Conservation (phyloP, 257 asterid genomes). For the Leonotis leonurus region DNA sequence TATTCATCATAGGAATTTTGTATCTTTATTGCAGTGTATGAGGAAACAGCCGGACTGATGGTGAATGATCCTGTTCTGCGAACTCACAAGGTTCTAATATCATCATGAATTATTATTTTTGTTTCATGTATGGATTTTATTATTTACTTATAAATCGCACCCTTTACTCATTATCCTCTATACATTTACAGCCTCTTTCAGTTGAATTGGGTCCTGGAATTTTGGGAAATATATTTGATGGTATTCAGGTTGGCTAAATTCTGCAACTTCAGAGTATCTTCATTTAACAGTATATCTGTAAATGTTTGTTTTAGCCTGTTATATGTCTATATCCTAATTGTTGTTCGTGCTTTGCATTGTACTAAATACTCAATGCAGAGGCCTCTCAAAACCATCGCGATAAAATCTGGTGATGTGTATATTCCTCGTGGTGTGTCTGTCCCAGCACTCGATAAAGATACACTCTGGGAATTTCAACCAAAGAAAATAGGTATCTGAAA, state of each 20-base stretch:
- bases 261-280: no score
- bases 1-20: conserved; percentile 7
- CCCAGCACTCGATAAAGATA: conserved; percentile 94
- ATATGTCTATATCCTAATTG: no score
- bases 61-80: conserved; percentile 97
- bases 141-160: background rate
- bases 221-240: conserved; percentile 89
- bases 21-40: conserved; percentile 57
- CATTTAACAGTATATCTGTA: background rate
- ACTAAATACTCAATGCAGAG: conserved; percentile 56
- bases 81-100: conserved; percentile 66
- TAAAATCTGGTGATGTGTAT: conserved; percentile 91
- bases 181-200: conserved; percentile 67
- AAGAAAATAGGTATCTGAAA: conserved; percentile 61
- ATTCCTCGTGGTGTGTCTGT: conserved; percentile 99
- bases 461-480: conserved; percentile 91
- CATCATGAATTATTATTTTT: conserved; percentile 1
- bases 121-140: background rate
- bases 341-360: conserved; percentile 1
- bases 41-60: conserved; percentile 92
- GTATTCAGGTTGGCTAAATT: conserved; percentile 70
- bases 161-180: conserved; percentile 3
- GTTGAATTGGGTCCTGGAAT: conserved; percentile 97
- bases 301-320: no score
- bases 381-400: conserved; percentile 93